Evolutionary conservation across 2,329 filamentous ascomycete species (phyloP), one percentile per base, ranked within the genome.

Genomic region (Exophiala phaeomuriformis): DNA sequence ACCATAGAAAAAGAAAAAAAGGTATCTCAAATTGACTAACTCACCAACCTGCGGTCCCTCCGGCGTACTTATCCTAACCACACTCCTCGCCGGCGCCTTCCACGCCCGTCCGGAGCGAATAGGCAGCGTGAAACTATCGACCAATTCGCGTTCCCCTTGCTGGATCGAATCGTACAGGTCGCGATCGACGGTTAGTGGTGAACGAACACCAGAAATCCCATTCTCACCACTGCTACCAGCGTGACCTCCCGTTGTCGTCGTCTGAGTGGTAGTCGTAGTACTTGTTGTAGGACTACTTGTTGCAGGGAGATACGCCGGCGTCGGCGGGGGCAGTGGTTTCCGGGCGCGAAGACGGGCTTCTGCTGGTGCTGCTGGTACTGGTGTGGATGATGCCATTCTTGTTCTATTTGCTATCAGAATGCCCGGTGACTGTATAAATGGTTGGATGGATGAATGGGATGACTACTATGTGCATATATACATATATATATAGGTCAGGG

Each of bases 81-180:
- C 78, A 46, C 77, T 77, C 2, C 86, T 85, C 1, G 80, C 80
- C 0, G 81, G 77, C 0, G 85, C 86, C 45, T 78, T 75, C 84
- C 85, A 93, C 1, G 88, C 86, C 55, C 75, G 76, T 1, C 85
- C 88, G 1, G 84, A 87, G 33, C 88, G 82, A 31, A 89, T 86
- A 0, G 86, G 84, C 30, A 93, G 73, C 1, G 78, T 79, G 60
- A 86, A 85, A 4, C 79, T 68, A 9, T 68, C 67, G 12, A 61
- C 43, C 12, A 62, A 51, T 9, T 54, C 46, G 31, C 59, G 51
- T 19, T 49, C 52, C 3, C 60, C 55, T 46, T 58, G 48, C 36
- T 60, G 58, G 27, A 66, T 64, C 27, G 48, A 47, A n/a, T 46
- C 35, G 41, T 66, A 66, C 37, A 64, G 43, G 1, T 59, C 52